Evolutionary conservation across 306 rosid species (phyloP).

Genomic region (Spatholobus suberectus): DNA sequence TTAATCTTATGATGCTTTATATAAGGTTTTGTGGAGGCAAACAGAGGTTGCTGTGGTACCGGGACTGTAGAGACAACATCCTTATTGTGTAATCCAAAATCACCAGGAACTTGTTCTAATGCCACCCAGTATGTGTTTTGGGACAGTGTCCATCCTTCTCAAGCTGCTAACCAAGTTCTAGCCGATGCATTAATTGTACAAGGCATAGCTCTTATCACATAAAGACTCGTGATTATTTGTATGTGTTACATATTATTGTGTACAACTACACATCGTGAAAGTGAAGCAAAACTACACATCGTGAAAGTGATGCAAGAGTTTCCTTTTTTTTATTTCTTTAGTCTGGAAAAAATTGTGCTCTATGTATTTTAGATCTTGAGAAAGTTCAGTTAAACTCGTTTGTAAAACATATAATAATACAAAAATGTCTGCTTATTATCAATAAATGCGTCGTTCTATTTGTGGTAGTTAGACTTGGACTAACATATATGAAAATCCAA

Average conservation of each 20-base stretch:
- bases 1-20: conserved; percentile 17
- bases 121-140: conserved; percentile 92
- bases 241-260: neutral
- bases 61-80: conserved; percentile 76
- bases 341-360: conserved; percentile 24
- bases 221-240: conserved; percentile 40
- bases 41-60: conserved; percentile 96
- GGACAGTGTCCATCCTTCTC: conserved; percentile 94
- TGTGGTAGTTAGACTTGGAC: conserved; percentile 9
- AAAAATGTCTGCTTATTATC: conserved; percentile 12
- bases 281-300: conserved; percentile 35
- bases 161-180: conserved; percentile 86
- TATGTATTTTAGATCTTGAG: conserved; percentile 25
- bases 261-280: conserved; percentile 28
- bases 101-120: conserved; percentile 87
- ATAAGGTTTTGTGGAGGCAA: conserved; percentile 85
- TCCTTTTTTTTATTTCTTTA: conserved; percentile 34
- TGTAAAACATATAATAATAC: conserved; percentile 23
- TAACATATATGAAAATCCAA: conserved; percentile 19
- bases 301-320: conserved; percentile 44
- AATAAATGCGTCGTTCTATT: conserved; percentile 3
- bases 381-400: conserved; percentile 35
- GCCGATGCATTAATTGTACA: conserved; percentile 76
- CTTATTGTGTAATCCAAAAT: conserved; percentile 74
- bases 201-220: conserved; percentile 74